Conservation (phyloP, 495 filamentous ascomycete genomes). For the Penicillium longicatenatum region DNA sequence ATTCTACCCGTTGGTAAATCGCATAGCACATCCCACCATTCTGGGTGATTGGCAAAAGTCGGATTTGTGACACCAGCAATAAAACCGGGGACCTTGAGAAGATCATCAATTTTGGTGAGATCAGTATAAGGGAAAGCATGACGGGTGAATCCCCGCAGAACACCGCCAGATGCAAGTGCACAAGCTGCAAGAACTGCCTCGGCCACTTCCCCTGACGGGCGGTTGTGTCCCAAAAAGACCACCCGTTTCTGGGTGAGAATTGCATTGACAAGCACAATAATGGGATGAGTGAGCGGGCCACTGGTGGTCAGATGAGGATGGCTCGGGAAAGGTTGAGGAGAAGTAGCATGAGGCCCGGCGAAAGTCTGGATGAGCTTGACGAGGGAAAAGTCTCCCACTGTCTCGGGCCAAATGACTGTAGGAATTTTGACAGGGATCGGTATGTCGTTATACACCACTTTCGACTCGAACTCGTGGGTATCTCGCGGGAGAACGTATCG, state of each 20-base stretch:
- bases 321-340: slow-evolving; percentile 81
- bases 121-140: slow-evolving; percentile 99
- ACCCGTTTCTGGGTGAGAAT: slow-evolving; percentile 95
- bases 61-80: slow-evolving; percentile 98
- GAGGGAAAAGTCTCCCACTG: slow-evolving; percentile 95
- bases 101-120: slow-evolving; percentile 94
- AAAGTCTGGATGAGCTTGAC: slow-evolving; percentile 97
- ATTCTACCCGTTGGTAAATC: slow-evolving; percentile 90
- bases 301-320: slow-evolving; percentile 94
- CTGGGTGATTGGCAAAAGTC: slow-evolving; percentile 88
- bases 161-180: slow-evolving; percentile 89
- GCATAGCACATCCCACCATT: slow-evolving; percentile 98
- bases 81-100: slow-evolving; percentile 93
- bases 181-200: slow-evolving; percentile 94
- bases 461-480: slow-evolving; percentile 96
- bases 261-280: slow-evolving; percentile 57
- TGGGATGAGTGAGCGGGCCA: slow-evolving; percentile 64
- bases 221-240: slow-evolving; percentile 92
- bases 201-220: slow-evolving; percentile 90
- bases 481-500: slow-evolving; percentile 77
- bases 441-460: slow-evolving; percentile 91
- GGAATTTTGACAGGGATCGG: slow-evolving; percentile 96
- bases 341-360: slow-evolving; percentile 72
- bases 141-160: slow-evolving; percentile 93
- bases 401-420: slow-evolving; percentile 88